Evolutionary conservation across 176 grass and related monocot genomes (phyloP), one percentile per base, ranked within the genome.

Genomic region (Aegilops umbellulata): DNA sequence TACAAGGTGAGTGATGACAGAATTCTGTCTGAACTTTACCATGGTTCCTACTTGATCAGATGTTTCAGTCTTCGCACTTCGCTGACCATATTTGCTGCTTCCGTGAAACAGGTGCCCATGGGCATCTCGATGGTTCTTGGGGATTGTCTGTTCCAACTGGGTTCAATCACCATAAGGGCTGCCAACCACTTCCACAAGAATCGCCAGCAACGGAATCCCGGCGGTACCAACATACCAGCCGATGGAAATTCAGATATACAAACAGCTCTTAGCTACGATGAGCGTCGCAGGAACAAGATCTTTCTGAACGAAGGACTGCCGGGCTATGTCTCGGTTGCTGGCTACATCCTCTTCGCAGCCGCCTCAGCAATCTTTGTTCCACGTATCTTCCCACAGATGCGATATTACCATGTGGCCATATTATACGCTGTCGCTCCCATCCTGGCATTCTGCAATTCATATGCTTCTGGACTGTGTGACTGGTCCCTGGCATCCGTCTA

Each of bases 51-150:
- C 27, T 25, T 25, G n/a, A 60, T n/a, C 15, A 73, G 6, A 73
- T 29, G 49, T 35, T 71, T 38, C 65, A 70, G 6, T 64, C 11
- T 65, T 24, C 32, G 22, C 26, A 11, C 60, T 51, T 19, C 60
- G 24, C 27, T 51, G 27, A 77, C 41, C 35, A 20, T 60, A 7
- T 64, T 36, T 70, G 76, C 32, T 86, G 65, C 63, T 63, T 82
- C 22, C 10, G 34, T 36, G 30, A 19, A 69, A 62, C 49, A 77
- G 82, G 83, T 85, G 17, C 74, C 86, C 73, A 88, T 86, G 79
- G 86, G 82, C 65, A 77, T 94, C n/a, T n/a, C 92, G 2, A 38
- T 91, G 57, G 84, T 89, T 75, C 86, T 91, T 12, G 92, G 89
- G 64, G 92, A 94, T 36, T 83, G 83, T 42, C 29, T 89, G 26